phyloP scores from a whole-genome alignment of 2,329 filamentous ascomycete species.

The Coniochaeta sp. region DNA sequence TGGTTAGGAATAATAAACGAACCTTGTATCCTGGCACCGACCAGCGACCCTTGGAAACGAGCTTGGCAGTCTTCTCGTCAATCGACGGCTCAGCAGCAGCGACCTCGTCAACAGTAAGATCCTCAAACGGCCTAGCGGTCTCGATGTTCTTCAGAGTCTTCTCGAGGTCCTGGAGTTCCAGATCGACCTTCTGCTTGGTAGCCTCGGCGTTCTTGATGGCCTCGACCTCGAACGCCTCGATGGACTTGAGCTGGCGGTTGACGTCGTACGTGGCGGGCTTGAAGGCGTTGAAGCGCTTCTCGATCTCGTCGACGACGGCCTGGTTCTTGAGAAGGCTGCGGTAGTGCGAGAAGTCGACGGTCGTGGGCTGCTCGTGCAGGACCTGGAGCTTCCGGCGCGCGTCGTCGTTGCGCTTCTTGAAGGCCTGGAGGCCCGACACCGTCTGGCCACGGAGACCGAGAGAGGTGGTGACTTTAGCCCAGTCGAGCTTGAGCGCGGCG shows the following conservation, averaged over 20 bases:
- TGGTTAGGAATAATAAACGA: constrained; percentile 24
- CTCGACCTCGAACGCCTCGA: constrained; percentile 95
- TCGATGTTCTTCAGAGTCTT: constrained; percentile 97
- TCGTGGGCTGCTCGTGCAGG: constrained; percentile 76
- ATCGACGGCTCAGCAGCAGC: constrained; percentile 91
- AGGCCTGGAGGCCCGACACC: constrained; percentile 80
- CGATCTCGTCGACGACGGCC: constrained; percentile 90
- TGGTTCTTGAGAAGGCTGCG: constrained; percentile 91
- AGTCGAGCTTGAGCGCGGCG: constrained; percentile 99
- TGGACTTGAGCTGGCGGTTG: constrained; percentile 88
- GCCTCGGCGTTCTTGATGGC: constrained; percentile 94
- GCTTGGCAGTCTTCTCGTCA: constrained; percentile 89
- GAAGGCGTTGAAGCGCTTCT: constrained; percentile 89
- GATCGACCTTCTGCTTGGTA: constrained; percentile 92
- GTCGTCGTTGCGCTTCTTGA: constrained; percentile 99
- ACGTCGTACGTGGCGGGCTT: constrained; percentile 93
- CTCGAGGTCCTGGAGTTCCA: constrained; percentile 87
- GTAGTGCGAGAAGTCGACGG: constrained; percentile 92
- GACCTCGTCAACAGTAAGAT: constrained; percentile 96
- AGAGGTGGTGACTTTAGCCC: constrained; percentile 87
- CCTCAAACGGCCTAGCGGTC: constrained; percentile 88
- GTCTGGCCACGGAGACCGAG: constrained; percentile 96
- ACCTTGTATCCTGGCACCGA: constrained; percentile 98
- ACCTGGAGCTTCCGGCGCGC: constrained; percentile 86
- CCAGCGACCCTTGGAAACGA: constrained; percentile 98